Base-by-base conservation (phyloP, 108 stramenopile species). In the Nannochloropsis salina region DNA sequence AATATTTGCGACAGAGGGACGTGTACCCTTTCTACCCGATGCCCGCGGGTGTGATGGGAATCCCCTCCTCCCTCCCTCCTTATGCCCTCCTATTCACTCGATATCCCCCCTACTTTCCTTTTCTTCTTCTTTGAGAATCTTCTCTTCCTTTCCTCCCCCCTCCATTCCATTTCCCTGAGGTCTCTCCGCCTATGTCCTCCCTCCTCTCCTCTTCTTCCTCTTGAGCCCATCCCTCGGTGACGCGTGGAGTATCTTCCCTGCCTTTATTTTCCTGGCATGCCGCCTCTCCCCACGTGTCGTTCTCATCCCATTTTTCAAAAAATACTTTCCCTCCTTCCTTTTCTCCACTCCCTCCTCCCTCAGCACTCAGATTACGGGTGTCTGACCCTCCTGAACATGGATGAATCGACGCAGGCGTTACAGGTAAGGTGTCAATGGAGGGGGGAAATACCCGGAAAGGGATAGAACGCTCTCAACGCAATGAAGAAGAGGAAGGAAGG, bases 341-440 rank as follows among this genome's bases (percentile, higher is more conserved):
- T 31, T 31, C 31, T 51, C 47, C 47, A 12, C 47, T 15, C 15
- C 47, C 47, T 51, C 47, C 47, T 51, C 47, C 47, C 47, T 51
- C 47, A 51, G 47, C 47, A 51, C 15, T 51, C 47, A 15, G 47
- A 51, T 15, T 51, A 51, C 47, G 47, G 47, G 12, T 51, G 47
- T 51, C 47, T 51, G 47, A 51, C 47, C 47, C 47, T 51, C 47
- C 47, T 12, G 47, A 51, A 51, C 47, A 51, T 51, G 47, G 47
- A 51, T 51, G 47, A 51, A 0, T 51, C 47, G 12, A 51, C 10
- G 47, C 47, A 51, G 12, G 47, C 47, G 10, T 15, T 51, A 15
- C 47, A 51, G 47, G 47, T 51, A 51, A 15, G 47, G 47, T 31
- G 31, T 31, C 31, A 31, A 31, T 31, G 31, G 31, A 31, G 31